Evolutionary conservation across 305 asterid genomes (phyloP), one percentile per base, ranked within the genome.

Genomic region (Caryopteris hybrid): DNA sequence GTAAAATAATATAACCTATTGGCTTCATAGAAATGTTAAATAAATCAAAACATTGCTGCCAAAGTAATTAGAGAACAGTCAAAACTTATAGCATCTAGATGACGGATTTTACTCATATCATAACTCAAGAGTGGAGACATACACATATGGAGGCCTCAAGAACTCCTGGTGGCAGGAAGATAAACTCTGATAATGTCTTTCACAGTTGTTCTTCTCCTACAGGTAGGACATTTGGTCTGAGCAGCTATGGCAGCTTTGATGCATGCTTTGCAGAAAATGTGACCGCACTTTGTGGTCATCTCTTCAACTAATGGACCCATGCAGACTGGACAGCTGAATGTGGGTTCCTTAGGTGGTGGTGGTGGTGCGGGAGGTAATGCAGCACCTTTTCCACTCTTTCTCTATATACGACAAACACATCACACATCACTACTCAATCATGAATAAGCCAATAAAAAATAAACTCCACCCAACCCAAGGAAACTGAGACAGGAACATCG

Each of bases 191-290:
- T 81, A 34, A 83, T 74, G 74, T 91, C 93, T 78, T 76, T 91
- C 21, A 41, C 27, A 8, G 85, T 82, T 39, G 85, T 72, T 75
- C 59, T 91, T 80, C 80, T 84, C 80, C 99, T 83, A 81, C 99
- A 93, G 3, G 97, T 88, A 42, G 97, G 96, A 57, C 99, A 93
- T 79, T 91, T 91, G 58, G 60, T 67, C 81, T 93, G 96, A 42
- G 84, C 90, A 62, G 90, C 81, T 33, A 90, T 76, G 60, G 97
- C 90, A 61, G 91, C 68, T 71, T 85, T 88, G 80, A 93, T 93
- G 83, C 99, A 93, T 8, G 68, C 87, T 81, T 87, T 91, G 76
- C 97, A 93, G 70, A 93, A 93, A 66, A 91, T 91, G 75, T 93
- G 99, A 27, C 99, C 97, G 67, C 99, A 93, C 61, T 93, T 93